Base-by-base conservation (phyloP, 179 eudicot genomes). In the Gypsophila paniculata region DNA sequence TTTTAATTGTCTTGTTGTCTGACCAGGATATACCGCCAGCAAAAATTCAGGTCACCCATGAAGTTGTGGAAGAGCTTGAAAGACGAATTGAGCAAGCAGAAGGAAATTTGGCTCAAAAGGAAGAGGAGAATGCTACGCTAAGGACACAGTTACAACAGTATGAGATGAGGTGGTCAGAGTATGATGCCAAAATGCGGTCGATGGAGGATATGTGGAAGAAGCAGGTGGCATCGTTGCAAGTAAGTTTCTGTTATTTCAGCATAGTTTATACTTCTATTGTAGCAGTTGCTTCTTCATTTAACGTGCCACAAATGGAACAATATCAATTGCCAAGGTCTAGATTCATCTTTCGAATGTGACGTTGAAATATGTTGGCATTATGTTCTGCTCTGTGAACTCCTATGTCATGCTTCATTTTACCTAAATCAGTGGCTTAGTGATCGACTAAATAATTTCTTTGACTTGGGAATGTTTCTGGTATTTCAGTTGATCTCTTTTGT, bases 141-240 rank as follows among this genome's bases (percentile, higher is more conserved):
- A 72, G 65, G 73, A 76, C 55, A 46, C 81, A 76, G 64, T 62
- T 91, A 59, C 77, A 76, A 44, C 86, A 83, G 44, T 77, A 76
- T 69, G 88, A 91, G 53, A 74, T 53, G 57, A 85, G 79, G 68
- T 89, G 96, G 94, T 72, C 80, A 25, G 75, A 83, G 53, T 79
- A 84, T 61, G 94, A 91, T 65, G 75, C 81, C 64, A 89, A 82
- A 76, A 91, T 91, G 94, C 82, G 79, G 61, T 77, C 84, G 26
- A 81, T 87, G 90, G 91, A 89, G 83, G 83, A 89, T 70, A 60
- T 42, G 63, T 91, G 96, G 96, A 90, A 89, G 82, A 91, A 89
- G 77, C 89, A 89, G 77, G 72, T 91, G 68, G 73, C 79, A 17
- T 74, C 81, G 34, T 80, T 87, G 79, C 96, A 89, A 78, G 96